Percentiles rank a stretch among this genome's conserved stretches.
Evolutionary conservation across 164 flowering plant species (phyloP).

Genomic region (Vitis cinerea): DNA sequence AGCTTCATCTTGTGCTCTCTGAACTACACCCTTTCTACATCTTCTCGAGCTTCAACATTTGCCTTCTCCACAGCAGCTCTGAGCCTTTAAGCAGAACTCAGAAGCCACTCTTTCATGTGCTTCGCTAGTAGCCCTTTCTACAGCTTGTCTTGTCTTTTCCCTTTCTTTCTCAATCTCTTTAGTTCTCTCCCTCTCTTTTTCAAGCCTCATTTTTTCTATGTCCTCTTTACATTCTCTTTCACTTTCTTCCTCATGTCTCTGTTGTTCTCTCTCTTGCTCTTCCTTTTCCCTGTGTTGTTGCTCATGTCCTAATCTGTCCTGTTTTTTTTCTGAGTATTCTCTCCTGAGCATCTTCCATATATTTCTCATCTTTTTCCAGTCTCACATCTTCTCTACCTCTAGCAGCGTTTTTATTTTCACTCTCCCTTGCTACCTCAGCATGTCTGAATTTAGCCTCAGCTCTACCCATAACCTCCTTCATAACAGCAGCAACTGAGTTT

Average conservation of each 20-base stretch:
- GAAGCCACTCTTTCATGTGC: no score
- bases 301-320: slow-evolving; percentile 60
- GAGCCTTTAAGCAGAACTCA: no score
- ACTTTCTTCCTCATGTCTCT: slow-evolving; percentile 57
- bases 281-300: slow-evolving; percentile 58
- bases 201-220: slow-evolving; percentile 44
- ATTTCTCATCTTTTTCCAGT: slow-evolving; percentile 49
- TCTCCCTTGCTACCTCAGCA: slow-evolving; percentile 79
- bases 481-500: slow-evolving; percentile 50
- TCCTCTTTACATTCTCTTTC: slow-evolving; percentile 51
- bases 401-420: slow-evolving; percentile 60
- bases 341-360: slow-evolving; percentile 44
- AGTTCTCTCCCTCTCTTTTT: not conserved
- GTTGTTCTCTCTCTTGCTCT: slow-evolving; percentile 59
- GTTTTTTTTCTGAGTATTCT: slow-evolving; percentile 51
- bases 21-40: no score
- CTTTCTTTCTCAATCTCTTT: no score
- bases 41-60: no score
- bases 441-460: slow-evolving; percentile 91
- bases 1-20: no score
- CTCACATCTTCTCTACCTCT: slow-evolving; percentile 59
- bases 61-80: no score
- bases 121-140: no score
- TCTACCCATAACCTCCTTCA: slow-evolving; percentile 85
- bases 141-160: no score